Percentiles rank a stretch among this genome's conserved stretches.
phyloP scores from a whole-genome alignment of 257 asterid genomes.

The Plectranthus barbatus region DNA sequence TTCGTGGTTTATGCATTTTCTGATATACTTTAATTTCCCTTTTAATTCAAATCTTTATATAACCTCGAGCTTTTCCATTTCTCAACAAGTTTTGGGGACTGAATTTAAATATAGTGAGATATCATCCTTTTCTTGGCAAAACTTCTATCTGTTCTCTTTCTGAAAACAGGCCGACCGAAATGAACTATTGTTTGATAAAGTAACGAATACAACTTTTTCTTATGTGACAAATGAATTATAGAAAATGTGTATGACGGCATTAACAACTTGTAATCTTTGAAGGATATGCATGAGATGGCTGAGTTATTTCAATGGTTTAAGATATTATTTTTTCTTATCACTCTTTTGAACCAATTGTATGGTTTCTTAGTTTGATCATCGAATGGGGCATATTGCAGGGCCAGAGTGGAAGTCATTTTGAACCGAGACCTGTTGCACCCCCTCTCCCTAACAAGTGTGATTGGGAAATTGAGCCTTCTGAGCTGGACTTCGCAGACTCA shows the following conservation, averaged over 20 bases:
- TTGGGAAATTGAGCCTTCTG: conserved; percentile 93
- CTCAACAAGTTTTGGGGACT: neutral
- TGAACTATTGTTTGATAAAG: neutral
- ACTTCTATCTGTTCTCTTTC: neutral
- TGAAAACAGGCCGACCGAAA: neutral
- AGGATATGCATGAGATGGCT: neutral
- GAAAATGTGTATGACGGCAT: neutral
- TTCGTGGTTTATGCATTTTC: neutral
- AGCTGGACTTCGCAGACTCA: conserved; percentile 79
- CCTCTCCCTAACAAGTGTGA: conserved; percentile 96
- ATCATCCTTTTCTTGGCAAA: neutral
- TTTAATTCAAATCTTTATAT: neutral
- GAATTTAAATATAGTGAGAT: neutral
- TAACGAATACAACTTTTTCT: neutral
- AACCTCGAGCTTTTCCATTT: neutral
- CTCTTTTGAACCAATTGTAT: neutral
- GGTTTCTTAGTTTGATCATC: neutral
- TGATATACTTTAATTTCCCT: neutral
- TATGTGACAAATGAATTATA: neutral
- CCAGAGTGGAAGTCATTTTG: conserved; percentile 95
- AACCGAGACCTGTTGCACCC: conserved; percentile 83
- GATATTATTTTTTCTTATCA: neutral
- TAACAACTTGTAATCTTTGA: neutral
- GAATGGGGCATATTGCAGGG: conserved; percentile 51
- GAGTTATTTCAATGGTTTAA: neutral